Percentiles rank a stretch among this genome's conserved stretches.
These are phyloP conservation scores for Mrakia gelida DNA, from an alignment of 768 basidiomycete species.

Conservation along the genomic window DNA sequence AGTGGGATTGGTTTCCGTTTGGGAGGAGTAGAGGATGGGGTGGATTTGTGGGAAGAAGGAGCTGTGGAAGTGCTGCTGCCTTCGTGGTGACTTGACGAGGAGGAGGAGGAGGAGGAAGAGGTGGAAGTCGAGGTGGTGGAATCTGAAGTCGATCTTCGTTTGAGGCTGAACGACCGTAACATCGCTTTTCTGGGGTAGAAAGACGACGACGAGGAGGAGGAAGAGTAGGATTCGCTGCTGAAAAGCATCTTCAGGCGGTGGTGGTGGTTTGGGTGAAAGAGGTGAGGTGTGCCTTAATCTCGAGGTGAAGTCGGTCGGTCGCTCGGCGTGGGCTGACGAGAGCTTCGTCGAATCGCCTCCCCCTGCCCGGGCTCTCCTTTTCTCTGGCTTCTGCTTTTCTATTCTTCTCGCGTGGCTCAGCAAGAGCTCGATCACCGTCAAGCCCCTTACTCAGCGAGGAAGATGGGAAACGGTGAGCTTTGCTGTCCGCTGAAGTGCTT, in stretches of 20 bases:
- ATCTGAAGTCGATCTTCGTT: neutral
- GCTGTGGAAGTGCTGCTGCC: neutral
- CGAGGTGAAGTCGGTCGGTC: too few species aligned
- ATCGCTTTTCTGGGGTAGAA: too few species aligned
- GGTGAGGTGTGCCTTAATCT: neutral
- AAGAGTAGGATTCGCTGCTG: neutral
- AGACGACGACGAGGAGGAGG: neutral
- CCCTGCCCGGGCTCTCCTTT: too few species aligned
- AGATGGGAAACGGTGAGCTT: too few species aligned
- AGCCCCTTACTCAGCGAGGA: too few species aligned
- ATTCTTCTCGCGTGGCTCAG: too few species aligned
- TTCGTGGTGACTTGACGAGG: neutral
- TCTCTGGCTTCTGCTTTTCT: too few species aligned
- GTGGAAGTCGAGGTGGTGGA: too few species aligned
- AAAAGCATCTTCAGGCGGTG: neutral
- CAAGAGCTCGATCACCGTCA: too few species aligned
- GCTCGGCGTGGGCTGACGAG: neutral
- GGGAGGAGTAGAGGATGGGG: neutral
- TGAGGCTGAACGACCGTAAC: neutral
- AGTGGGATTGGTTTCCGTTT: neutral
- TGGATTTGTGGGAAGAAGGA: neutral
- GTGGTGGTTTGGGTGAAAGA: neutral
- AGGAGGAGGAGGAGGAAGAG: neutral
- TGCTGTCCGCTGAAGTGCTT: too few species aligned
- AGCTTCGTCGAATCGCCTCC: neutral